Base-by-base conservation (phyloP, 2,329 filamentous ascomycete genomes). In the Bipolaris victoriae region DNA sequence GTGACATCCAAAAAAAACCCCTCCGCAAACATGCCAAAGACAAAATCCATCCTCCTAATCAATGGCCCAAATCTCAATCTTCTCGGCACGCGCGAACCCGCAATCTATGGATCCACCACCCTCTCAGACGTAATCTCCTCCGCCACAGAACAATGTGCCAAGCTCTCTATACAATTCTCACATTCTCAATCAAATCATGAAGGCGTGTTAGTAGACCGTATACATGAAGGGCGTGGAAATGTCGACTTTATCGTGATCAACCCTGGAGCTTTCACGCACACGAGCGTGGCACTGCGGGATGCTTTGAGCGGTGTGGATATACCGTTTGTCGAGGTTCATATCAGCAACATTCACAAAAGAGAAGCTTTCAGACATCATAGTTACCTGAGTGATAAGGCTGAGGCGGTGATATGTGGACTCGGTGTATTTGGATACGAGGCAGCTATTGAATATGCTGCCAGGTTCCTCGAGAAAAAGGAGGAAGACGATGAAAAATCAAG, bases 11-110 rank as follows among this genome's bases (percentile, higher is more conserved):
- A 2, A 16, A 18, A 39, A 39, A 1, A 18, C n/a, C 5, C n/a
- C 5, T 24, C 37, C 2, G 20, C 16, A 29, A 52, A 50, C 20
- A 77, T 76, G 77, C 64, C 75, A 37, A 77, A 76, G 77, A 64
- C 75, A 37, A 77, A 76, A 62, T 70, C 71, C 16, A 86, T 92
- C 70, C 86, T 92, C 65, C 81, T 92, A 63, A 86, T 92, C 79
- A 92, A 92, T 76, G 90, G 90, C n/a, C 89, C 90, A 31, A 93
- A 93, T 75, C 87, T 93, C 67, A 92, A 92, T 78, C 87, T 93
- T 48, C 84, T 93, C 29, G 90, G 90, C 35, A 88, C 85, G 11
- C 83, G 90, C 20, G 90, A 94, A 73, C 90, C 90, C 15, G 79
- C 86, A 26, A 83, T 91, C 67, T 92, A 93, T 78, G 90, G 90